These are phyloP conservation scores for Neolentinus lepideus DNA, from an alignment of 1,284 basidiomycete genomes.

Conservation along the genomic window DNA sequence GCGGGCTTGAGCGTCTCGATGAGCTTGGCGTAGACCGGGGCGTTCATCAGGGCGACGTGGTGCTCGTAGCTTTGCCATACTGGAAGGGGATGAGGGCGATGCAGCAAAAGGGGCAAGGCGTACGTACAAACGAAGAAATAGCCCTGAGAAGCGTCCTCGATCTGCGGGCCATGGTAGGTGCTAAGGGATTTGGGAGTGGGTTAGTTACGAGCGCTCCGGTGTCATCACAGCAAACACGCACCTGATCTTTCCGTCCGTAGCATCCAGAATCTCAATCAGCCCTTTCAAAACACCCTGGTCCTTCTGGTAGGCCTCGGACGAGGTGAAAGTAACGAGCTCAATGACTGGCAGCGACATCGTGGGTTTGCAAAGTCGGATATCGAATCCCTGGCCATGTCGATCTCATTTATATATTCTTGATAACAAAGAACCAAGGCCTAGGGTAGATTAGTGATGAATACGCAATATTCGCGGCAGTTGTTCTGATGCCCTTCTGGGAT, in stretches of 20 bases:
- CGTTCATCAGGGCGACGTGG: constrained; percentile 13
- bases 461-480: no score
- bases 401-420: background rate
- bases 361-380: background rate
- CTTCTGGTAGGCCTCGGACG: background rate
- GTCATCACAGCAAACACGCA: background rate
- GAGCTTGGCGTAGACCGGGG: constrained; percentile 11
- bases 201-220: background rate
- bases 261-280: background rate
- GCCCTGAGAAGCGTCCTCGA: background rate
- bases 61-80: constrained; percentile 15
- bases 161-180: background rate
- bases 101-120: no score
- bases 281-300: background rate
- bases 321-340: background rate
- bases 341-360: background rate
- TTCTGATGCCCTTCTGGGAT: no score
- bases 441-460: no score
- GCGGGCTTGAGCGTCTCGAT: constrained; percentile 1
- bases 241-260: background rate
- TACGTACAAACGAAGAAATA: background rate
- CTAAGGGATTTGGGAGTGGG: background rate
- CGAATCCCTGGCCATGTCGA: background rate
- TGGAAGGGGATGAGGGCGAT: constrained; percentile 1
- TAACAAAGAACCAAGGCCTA: no score